Evolutionary conservation across 805 yeast genomes (phyloP), one percentile per base, ranked within the genome.

Genomic region (Teunomyces stri): DNA sequence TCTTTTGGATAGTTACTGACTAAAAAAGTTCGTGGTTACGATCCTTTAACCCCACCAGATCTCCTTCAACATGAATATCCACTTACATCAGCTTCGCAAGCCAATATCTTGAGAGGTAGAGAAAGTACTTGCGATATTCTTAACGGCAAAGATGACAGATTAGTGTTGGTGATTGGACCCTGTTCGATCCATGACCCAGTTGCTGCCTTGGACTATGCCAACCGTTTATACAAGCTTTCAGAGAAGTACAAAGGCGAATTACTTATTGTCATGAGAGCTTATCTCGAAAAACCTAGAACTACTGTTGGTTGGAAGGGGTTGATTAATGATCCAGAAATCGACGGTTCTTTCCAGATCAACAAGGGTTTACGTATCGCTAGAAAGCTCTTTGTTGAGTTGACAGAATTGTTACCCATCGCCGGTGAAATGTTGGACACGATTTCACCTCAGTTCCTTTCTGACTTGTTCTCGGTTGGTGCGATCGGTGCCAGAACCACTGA

Each of bases 251-350:
- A 84, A 54, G 82, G 80, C 42, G 97, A 92, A 57, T 76, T 94
- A 50, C 80, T 84, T 48, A 84, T 94, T 49, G 85, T 94, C 52
- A 94, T 94, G 99, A 84, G 99, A 73, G 98, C 98, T 3, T 94
- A 94, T 75, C 78, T 94, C 61, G 99, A 92, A 69, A 92, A 92
- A 72, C 99, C 99, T 59, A 84, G 99, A 72, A 92, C 99, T 44
- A 92, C 98, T 25, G 98, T 94, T 40, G 99, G 99, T 50, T 92
- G 99, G 99, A 92, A 92, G 73, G 99, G 99, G 57, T 78, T 92
- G 56, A 94, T 92, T 61, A 92, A 92, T 66, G 99, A 92, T 68
- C 99, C 99, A 28, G 96, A 94, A 61, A 85, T 92, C 59, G 96
- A 92, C 68, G 89, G 89, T 51, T 78, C 96, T 44, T 92, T 88